These are phyloP conservation scores for Cicer judaicum DNA, from an alignment of 306 rosid species.

Conservation along the genomic window DNA sequence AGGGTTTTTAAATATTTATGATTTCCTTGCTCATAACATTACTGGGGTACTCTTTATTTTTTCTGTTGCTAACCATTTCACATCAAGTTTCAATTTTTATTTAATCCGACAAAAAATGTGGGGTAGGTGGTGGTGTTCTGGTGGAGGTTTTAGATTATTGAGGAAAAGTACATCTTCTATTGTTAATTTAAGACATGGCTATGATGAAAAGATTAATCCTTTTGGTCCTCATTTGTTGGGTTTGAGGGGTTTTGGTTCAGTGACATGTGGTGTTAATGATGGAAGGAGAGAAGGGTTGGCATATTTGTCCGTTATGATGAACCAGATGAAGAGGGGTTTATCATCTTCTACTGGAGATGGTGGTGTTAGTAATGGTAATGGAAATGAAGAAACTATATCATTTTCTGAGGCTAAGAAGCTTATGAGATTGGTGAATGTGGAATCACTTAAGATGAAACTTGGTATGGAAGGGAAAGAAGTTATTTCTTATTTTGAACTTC, in stretches of 20 bases:
- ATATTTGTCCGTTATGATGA: conserved; percentile 40
- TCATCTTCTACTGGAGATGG: conserved; percentile 35
- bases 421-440: conserved; percentile 91
- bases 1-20: not conserved
- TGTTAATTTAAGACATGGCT: conserved; percentile 32
- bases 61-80: not conserved
- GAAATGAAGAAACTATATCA: conserved; percentile 53
- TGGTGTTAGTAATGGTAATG: conserved; percentile 27
- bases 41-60: conserved; percentile 28
- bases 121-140: conserved; percentile 50
- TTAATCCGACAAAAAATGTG: conserved; percentile 40
- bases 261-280: conserved; percentile 38
- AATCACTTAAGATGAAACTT: conserved; percentile 71
- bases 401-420: conserved; percentile 80
- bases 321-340: conserved; percentile 46
- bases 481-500: conserved; percentile 70
- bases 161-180: conserved; percentile 43
- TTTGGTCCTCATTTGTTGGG: conserved; percentile 39
- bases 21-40: conserved; percentile 8
- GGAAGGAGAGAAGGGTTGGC: conserved; percentile 17
- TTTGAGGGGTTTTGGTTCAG: conserved; percentile 37
- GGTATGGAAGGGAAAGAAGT: conserved; percentile 77
- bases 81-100: conserved; percentile 31
- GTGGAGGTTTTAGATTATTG: conserved; percentile 39
- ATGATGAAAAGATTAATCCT: conserved; percentile 42